Conservation (phyloP, 345 rosid genomes). For the Brassica juncea region DNA sequence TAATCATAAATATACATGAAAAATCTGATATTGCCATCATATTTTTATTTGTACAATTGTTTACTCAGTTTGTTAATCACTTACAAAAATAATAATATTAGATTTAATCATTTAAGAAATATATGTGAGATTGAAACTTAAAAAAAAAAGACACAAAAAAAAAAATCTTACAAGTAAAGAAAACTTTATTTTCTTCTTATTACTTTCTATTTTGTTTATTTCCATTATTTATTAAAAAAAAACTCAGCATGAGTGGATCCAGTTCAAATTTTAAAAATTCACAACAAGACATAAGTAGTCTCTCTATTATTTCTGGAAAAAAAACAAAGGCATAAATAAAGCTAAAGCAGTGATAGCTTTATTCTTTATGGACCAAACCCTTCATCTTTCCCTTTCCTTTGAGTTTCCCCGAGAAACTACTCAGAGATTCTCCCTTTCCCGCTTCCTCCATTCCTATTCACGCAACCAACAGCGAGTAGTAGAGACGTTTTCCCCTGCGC, state of each 20-base stretch:
- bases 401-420: conserved; percentile 5
- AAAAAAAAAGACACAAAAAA: neutral
- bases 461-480: neutral
- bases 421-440: conserved; percentile 3
- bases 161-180: neutral
- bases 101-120: neutral
- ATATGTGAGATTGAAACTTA: neutral
- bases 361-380: conserved; percentile 30
- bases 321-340: neutral
- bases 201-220: neutral
- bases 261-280: neutral
- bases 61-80: neutral
- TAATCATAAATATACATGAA: neutral
- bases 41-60: neutral
- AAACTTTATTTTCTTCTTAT: neutral
- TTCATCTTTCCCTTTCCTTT: conserved; percentile 1
- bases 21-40: neutral
- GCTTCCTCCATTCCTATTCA: conserved; percentile 16
- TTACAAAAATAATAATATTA: neutral
- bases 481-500: neutral
- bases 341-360: conserved; percentile 20
- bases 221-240: neutral
- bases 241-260: neutral
- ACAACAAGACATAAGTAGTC: neutral
- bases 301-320: neutral